phyloP scores from a whole-genome alignment of 495 filamentous ascomycete genomes.

The Terfezia claveryi region DNA sequence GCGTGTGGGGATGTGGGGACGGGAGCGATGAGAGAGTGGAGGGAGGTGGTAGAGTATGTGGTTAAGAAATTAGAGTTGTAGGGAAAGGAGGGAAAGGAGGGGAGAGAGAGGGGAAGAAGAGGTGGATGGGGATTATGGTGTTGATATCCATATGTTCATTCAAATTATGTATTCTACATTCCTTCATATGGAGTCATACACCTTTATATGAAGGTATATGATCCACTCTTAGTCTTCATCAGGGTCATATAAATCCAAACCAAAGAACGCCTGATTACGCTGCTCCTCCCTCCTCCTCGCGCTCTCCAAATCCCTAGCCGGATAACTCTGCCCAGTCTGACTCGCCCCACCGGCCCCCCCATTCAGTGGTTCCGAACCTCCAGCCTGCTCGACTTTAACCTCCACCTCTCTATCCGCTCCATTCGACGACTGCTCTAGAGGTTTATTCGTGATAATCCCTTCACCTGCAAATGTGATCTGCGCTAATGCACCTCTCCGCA shows the following conservation, averaged over 20 bases:
- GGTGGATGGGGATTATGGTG: neutral
- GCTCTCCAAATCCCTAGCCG: constrained; percentile 21
- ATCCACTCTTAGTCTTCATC: constrained; percentile 7
- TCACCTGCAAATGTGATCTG: constrained; percentile 32
- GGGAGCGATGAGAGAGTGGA: constrained; percentile 63
- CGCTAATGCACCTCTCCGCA: constrained; percentile 39
- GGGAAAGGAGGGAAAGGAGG: neutral
- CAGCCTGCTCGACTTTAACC: constrained; percentile 22
- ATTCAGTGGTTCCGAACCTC: constrained; percentile 24
- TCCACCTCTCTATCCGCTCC: constrained; percentile 4
- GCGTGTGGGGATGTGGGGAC: constrained; percentile 64
- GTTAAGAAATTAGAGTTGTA: constrained; percentile 23
- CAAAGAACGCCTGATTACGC: constrained; percentile 3
- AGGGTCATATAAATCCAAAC: constrained; percentile 14
- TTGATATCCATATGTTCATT: too few relatives aligned
- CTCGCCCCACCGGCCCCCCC: constrained; percentile 24
- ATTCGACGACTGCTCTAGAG: neutral
- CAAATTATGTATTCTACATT: too few relatives aligned
- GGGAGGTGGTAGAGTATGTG: constrained; percentile 41
- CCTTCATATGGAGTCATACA: too few relatives aligned
- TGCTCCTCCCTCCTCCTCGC: constrained; percentile 17
- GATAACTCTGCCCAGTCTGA: constrained; percentile 5
- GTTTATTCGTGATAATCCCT: constrained; percentile 2
- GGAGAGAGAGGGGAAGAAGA: neutral
- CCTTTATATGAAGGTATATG: neutral